phyloP scores from a whole-genome alignment of 768 basidiomycete genomes.

The Sporobolomyces roseus region DNA sequence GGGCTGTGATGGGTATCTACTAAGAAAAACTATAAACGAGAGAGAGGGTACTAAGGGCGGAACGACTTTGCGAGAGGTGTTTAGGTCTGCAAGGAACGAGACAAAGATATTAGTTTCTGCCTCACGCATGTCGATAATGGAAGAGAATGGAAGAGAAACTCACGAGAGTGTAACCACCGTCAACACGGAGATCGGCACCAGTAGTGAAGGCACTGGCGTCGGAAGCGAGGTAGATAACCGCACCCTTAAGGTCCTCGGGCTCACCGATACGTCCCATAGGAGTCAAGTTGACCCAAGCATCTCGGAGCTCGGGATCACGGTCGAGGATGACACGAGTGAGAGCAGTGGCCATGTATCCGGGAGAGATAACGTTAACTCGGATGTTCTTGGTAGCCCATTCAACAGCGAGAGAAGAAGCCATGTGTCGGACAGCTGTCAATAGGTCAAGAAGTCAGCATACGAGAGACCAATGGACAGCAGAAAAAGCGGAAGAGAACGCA shows the following conservation, averaged over 20 bases:
- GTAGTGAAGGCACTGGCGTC: constrained; percentile 90
- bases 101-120: too few species aligned
- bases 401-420: constrained; percentile 85
- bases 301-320: constrained; percentile 65
- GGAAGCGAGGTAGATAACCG: constrained; percentile 82
- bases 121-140: too few species aligned
- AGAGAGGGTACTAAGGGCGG: too few species aligned
- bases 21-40: too few species aligned
- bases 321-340: constrained; percentile 77
- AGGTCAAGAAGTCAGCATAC: not conserved
- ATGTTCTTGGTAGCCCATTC: constrained; percentile 89
- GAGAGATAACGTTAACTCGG: constrained; percentile 52
- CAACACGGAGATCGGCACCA: constrained; percentile 75
- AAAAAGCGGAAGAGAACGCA: not conserved
- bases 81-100: constrained; percentile 1
- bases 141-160: constrained; percentile 2
- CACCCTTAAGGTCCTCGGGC: constrained; percentile 82
- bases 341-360: constrained; percentile 75
- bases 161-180: constrained; percentile 74
- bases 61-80: too few species aligned
- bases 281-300: constrained; percentile 76
- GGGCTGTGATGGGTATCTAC: too few species aligned
- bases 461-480: not conserved
- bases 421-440: constrained; percentile 68
- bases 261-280: constrained; percentile 89